Base-by-base conservation (phyloP, 2,329 filamentous ascomycete genomes). In the Cercospora janseana region DNA sequence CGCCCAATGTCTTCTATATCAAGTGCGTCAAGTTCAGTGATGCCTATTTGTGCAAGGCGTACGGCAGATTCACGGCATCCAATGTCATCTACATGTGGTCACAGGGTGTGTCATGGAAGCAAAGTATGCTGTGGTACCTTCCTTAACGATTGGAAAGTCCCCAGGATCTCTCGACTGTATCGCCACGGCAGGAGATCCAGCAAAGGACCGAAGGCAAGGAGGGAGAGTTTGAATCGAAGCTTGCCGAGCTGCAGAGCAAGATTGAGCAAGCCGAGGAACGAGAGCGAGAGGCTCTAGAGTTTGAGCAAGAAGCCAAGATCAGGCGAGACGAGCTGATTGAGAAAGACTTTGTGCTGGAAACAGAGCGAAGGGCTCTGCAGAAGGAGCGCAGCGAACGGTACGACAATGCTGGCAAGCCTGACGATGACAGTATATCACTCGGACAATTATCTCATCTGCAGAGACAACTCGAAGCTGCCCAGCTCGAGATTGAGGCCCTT, bases 41-140 rank as follows among this genome's bases (percentile, higher is more conserved):
- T 13, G 29, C 44, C 18, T 52, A 48, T 21, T 15, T 52, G 4
- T 52, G 38, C 37, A 52, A 52, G 24, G 31, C 20, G 16, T 44
- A 47, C 20, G 49, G 50, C 13, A 44, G 46, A 18, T 46, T 32
- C 28, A 44, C 10, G 12, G 26, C 46, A 20, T 48, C 38, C 13
- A 52, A 47, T 12, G 23, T 43, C 13, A 48, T 48, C 8, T 44
- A 34, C 23, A 29, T 48, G 10, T 44, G 44, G 27, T 23, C 31
- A 13, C 37, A 32, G 7, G 38, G 29, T 12, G 27, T 34, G 13
- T 15, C 26, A 12, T 35, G 29, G n/a, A 48, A 34, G 18, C 50
- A 47, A 26, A 43, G 40, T 3, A 52, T 47, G 38, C 23, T 47
- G 12, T 52, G 50, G 50, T 52, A 52, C 24, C 35, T 52, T 1